Evolutionary conservation across 2,329 filamentous ascomycete species (phyloP).

Genomic region (Phialophora macrospora): DNA sequence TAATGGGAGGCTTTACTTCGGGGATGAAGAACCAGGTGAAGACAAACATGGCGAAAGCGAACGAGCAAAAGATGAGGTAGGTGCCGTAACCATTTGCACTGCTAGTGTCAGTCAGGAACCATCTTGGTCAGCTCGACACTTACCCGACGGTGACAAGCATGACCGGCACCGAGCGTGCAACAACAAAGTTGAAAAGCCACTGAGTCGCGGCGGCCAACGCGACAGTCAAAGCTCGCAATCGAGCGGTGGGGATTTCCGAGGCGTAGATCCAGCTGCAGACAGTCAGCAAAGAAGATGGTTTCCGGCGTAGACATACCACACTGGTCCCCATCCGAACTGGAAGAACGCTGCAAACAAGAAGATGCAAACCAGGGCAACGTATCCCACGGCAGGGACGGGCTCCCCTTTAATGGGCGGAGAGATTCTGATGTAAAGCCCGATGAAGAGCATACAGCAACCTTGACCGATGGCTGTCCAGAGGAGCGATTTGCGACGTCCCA

Average conservation of each 20-base stretch:
- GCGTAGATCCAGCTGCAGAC: constrained; percentile 68
- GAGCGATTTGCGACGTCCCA: constrained; percentile 63
- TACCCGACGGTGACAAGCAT: constrained; percentile 65
- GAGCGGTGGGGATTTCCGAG: constrained; percentile 70
- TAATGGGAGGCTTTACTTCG: constrained; percentile 65
- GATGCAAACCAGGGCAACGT: constrained; percentile 71
- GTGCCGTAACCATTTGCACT: constrained; percentile 57
- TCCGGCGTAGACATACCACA: constrained; percentile 46
- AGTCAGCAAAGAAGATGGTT: constrained; percentile 1
- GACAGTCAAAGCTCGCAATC: constrained; percentile 70
- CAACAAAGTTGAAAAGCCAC: constrained; percentile 76
- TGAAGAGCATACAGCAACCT: constrained; percentile 68
- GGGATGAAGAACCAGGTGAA: constrained; percentile 71
- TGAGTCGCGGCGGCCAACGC: constrained; percentile 70
- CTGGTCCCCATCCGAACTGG: constrained; percentile 72
- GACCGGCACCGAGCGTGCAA: constrained; percentile 53
- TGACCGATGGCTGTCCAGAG: constrained; percentile 66
- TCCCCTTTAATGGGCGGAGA: constrained; percentile 58
- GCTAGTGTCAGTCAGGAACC: constrained; percentile 2
- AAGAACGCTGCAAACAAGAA: constrained; percentile 75
- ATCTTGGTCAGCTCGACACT: neutral
- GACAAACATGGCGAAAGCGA: constrained; percentile 68
- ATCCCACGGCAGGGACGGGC: constrained; percentile 67
- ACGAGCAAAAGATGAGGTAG: constrained; percentile 70
- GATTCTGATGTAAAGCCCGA: constrained; percentile 71